Conservation (phyloP, 495 filamentous ascomycete genomes). For the Annulohypoxylon maeteangense region DNA sequence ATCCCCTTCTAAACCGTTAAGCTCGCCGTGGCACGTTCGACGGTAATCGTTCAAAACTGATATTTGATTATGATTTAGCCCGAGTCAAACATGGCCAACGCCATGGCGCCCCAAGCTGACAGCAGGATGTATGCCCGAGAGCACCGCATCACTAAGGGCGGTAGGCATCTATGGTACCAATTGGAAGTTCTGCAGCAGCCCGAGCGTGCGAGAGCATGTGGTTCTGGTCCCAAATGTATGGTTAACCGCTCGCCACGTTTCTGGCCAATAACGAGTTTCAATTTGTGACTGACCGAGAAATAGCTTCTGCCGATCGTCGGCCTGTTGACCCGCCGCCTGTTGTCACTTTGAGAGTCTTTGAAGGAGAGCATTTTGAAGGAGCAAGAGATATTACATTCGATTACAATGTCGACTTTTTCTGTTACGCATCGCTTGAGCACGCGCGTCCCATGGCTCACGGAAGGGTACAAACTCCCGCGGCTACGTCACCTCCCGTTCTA, state of each 20-base stretch:
- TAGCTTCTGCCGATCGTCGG: slow-evolving; percentile 93
- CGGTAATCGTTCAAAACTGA: slow-evolving; percentile 18
- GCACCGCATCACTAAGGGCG: slow-evolving; percentile 77
- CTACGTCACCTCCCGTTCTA: slow-evolving; percentile 80
- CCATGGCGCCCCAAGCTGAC: slow-evolving; percentile 60
- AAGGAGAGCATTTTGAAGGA: slow-evolving; percentile 69
- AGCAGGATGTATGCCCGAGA: slow-evolving; percentile 56
- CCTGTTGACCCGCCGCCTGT: slow-evolving; percentile 97
- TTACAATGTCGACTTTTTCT: slow-evolving; percentile 98
- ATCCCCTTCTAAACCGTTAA: background rate
- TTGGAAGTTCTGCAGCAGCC: slow-evolving; percentile 93
- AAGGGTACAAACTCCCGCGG: slow-evolving; percentile 70
- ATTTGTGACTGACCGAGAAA: slow-evolving; percentile 28
- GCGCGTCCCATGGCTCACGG: slow-evolving; percentile 87
- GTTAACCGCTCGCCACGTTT: slow-evolving; percentile 16
- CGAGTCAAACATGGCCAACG: slow-evolving; percentile 53
- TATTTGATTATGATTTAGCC: slow-evolving; percentile 36
- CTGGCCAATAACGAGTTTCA: slow-evolving; percentile 7
- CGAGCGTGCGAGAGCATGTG: slow-evolving; percentile 94
- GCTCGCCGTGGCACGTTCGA: background rate
- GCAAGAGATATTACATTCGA: slow-evolving; percentile 86
- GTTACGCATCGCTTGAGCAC: slow-evolving; percentile 90
- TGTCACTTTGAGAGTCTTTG: slow-evolving; percentile 88
- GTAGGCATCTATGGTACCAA: slow-evolving; percentile 82
- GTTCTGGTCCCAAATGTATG: slow-evolving; percentile 94